Evolutionary conservation across 148 eudicot species (phyloP), one percentile per base, ranked within the genome.

Genomic region (Linanthus parryae): DNA sequence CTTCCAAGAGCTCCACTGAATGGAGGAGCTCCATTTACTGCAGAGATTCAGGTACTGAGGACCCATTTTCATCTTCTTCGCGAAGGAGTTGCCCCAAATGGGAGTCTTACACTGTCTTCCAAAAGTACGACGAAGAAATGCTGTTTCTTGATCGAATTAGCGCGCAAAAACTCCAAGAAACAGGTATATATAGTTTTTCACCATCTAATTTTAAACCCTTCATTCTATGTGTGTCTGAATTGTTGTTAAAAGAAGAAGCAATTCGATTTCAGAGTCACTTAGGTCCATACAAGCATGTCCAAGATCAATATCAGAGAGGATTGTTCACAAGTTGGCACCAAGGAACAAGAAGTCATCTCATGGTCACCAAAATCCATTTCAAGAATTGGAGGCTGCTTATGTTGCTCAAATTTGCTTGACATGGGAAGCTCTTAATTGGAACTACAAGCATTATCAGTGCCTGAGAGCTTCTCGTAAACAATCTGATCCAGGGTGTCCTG

Each of bases 341-440:
- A 70, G 29, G 35, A 78, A 70, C 54, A 48, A 56, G 20, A 59
- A 29, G 19, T 52, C 74, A 3, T 24, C 63, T 0, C 69, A 68
- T 4, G 19, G 42, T 7, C 48, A 54, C 24, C 75, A 68, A 24
- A 81, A 79, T 38, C 76, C 94, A 7, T 84, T 74, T 56, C 53
- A 67, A 14, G 95, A 87, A 62, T 67, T 91, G 24, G 98, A 91
- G 44, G 82, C 81, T 0, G 87, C 98, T 8, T 91, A 91, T 54
- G 98, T 83, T 2, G 85, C 91, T 25, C 91, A 83, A 36, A 69
- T 87, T 11, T 87, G 91, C 39, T 54, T 80, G 44, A 72, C 95
- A 22, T 87, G 98, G 98, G 98, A 91, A 67, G 94, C 98, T 23
- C 69, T 91, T 0, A 87, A 76, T 49, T 91, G 98, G 95, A 88